Conservation (phyloP, 1,284 basidiomycete species). For the Gomphus sp. region DNA sequence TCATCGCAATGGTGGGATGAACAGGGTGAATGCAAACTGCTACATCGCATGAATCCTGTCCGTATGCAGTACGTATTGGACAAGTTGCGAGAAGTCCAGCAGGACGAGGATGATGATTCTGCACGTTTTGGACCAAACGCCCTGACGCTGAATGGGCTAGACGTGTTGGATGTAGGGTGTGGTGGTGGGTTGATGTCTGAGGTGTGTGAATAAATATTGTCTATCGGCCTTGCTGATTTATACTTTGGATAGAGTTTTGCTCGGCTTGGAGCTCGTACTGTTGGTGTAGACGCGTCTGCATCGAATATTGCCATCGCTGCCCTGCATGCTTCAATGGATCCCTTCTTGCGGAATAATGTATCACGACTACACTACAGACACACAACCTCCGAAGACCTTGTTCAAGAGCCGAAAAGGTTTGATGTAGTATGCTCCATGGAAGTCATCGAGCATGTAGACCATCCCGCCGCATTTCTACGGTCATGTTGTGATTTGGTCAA, state of each 20-base stretch:
- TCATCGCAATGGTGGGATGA: constrained; percentile 98
- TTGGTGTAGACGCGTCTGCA: constrained; percentile 86
- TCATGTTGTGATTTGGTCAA: constrained; percentile 81
- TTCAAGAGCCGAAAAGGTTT: constrained; percentile 55
- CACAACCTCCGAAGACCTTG: constrained; percentile 69
- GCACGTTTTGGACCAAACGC: constrained; percentile 18
- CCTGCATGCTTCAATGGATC: constrained; percentile 77
- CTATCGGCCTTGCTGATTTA: constrained; percentile 4
- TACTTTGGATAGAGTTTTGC: constrained; percentile 59
- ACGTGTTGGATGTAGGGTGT: constrained; percentile 84
- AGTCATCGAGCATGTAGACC: constrained; percentile 95
- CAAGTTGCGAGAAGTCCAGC: constrained; percentile 56
- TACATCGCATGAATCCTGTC: constrained; percentile 95
- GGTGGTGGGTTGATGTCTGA: constrained; percentile 94
- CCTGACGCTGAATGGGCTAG: constrained; percentile 49
- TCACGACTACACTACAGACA: constrained; percentile 57
- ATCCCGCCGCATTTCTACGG: constrained; percentile 77
- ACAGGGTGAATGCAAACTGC: constrained; percentile 78
- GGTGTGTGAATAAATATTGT: constrained; percentile 32
- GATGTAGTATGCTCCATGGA: constrained; percentile 98
- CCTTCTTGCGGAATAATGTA: constrained; percentile 29
- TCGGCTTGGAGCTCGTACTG: constrained; percentile 76
- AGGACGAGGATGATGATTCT: constrained; percentile 40
- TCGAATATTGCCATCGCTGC: constrained; percentile 84
- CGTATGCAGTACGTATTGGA: constrained; percentile 80